Percentiles rank a stretch among this genome's conserved stretches.
These are phyloP conservation scores for Amniculicola lignicola DNA, from an alignment of 495 filamentous ascomycete genomes.

Conservation along the genomic window DNA sequence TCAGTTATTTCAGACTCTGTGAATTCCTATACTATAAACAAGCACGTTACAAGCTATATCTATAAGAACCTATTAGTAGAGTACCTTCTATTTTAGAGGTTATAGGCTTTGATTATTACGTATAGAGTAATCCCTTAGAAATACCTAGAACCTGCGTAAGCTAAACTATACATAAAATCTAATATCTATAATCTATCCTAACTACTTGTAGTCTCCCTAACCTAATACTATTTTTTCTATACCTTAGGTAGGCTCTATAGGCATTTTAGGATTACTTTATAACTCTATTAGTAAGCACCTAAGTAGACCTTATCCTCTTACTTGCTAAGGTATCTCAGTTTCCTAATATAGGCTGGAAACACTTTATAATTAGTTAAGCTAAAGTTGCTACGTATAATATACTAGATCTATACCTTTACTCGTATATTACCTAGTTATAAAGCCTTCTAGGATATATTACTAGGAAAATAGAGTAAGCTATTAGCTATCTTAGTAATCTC, in stretches of 20 bases:
- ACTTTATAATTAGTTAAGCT: background rate
- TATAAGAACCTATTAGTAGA: background rate
- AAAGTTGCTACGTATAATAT: background rate
- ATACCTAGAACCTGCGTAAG: background rate
- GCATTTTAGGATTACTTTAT: background rate
- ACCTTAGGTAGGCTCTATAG: background rate
- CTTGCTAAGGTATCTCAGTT: background rate
- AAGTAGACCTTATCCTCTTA: background rate
- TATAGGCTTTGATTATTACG: background rate
- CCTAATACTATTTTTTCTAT: background rate
- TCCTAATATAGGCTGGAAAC: background rate
- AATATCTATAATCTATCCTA: background rate
- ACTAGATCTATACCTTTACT: background rate
- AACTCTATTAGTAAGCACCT: background rate
- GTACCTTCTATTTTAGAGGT: background rate
- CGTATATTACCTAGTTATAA: too few relatives aligned
- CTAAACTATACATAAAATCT: background rate
- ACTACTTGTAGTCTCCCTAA: background rate
- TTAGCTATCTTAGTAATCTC: background rate
- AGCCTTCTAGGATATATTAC: too few relatives aligned
- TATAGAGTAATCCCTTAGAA: background rate
- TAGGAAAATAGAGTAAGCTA: background rate
- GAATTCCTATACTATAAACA: background rate
- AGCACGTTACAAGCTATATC: background rate
- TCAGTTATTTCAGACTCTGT: background rate